Conservation (phyloP, 805 yeast genomes). For the Metschnikowia koreensis region DNA sequence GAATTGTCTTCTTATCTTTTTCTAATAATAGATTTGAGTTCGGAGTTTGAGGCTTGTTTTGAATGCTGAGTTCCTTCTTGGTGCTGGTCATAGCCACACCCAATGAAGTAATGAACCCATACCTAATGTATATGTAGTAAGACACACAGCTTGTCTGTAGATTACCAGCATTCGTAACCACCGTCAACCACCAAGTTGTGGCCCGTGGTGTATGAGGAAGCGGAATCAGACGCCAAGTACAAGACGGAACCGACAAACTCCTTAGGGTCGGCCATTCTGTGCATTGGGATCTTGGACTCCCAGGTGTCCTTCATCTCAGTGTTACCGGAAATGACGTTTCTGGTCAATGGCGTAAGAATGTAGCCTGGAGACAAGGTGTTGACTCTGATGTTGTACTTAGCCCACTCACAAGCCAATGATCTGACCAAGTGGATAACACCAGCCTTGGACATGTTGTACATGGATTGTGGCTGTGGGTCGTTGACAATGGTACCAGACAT, state of each 20-base stretch:
- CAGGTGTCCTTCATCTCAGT: conserved; percentile 65
- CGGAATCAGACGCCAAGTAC: conserved; percentile 68
- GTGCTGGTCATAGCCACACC: not conserved
- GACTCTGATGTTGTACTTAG: conserved; percentile 69
- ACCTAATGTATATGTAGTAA: not conserved
- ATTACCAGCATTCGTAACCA: conserved; percentile 83
- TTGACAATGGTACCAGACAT: conserved; percentile 78
- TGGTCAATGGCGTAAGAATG: conserved; percentile 75
- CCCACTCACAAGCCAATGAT: conserved; percentile 81
- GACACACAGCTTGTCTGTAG: not conserved
- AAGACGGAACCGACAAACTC: conserved; percentile 77
- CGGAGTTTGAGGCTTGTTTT: too few relatives aligned
- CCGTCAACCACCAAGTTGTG: conserved; percentile 82
- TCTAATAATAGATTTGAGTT: too few relatives aligned
- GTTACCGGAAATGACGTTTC: conserved; percentile 61
- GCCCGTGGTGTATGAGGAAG: conserved; percentile 80
- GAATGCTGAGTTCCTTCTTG: too few relatives aligned
- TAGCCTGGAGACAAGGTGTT: conserved; percentile 80
- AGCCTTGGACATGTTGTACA: conserved; percentile 83
- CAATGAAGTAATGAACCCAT: conserved; percentile 1
- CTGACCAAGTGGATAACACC: conserved; percentile 79
- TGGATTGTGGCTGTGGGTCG: conserved; percentile 76
- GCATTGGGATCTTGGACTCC: conserved; percentile 72
- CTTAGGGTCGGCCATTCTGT: conserved; percentile 81
- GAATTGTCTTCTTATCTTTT: too few relatives aligned